Conservation (phyloP, 2,329 filamentous ascomycete genomes). For the Zymoseptoria crescenta region DNA sequence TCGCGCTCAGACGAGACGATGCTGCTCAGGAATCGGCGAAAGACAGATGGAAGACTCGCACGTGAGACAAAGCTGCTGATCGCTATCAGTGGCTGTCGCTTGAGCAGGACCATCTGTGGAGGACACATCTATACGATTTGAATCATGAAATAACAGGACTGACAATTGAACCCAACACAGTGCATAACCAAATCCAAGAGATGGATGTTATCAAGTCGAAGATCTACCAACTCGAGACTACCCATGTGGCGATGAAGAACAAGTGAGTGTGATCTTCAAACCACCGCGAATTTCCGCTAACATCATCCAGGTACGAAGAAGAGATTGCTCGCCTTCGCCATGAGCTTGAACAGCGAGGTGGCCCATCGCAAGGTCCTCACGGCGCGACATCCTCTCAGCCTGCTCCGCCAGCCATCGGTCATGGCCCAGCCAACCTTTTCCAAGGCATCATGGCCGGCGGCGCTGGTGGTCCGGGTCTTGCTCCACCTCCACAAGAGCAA, state of each 20-base stretch:
- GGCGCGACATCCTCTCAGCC: conserved; percentile 67
- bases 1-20: neutral
- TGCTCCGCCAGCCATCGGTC: conserved; percentile 75
- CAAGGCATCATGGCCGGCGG: conserved; percentile 91
- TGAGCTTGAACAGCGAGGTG: conserved; percentile 69
- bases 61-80: neutral
- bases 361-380: conserved; percentile 57
- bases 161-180: conserved; percentile 40
- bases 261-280: conserved; percentile 55
- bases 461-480: conserved; percentile 76
- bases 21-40: too few species aligned
- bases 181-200: conserved; percentile 84
- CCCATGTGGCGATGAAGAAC: conserved; percentile 78
- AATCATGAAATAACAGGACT: neutral
- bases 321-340: conserved; percentile 78
- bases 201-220: conserved; percentile 92
- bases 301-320: conserved; percentile 70
- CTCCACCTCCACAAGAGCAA: conserved; percentile 55
- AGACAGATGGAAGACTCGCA: neutral
- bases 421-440: conserved; percentile 84
- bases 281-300: conserved; percentile 11
- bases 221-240: conserved; percentile 86
- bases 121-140: neutral
- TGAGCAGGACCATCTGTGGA: neutral
- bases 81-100: neutral